Percentiles rank a stretch among this genome's conserved stretches.
Evolutionary conservation across 1,284 basidiomycete genomes (phyloP).

Genomic region (Sparassis latifolia): DNA sequence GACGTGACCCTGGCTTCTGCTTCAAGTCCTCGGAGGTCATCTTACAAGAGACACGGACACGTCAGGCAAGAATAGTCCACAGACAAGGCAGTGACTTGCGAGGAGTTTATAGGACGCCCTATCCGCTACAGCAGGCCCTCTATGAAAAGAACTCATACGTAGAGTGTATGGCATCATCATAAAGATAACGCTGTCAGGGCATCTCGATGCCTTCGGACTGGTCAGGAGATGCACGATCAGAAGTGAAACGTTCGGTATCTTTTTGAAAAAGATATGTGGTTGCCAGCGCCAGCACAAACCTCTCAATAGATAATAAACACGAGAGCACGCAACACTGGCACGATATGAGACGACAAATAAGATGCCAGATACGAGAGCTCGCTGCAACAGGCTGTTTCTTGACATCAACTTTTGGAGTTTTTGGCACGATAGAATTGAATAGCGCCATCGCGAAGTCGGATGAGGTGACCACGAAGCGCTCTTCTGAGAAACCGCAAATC

Average conservation of each 20-base stretch:
- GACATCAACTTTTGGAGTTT: neutral
- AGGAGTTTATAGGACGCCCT: neutral
- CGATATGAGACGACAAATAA: neutral
- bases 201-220: too few relatives aligned
- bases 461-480: constrained; percentile 12
- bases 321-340: constrained; percentile 14
- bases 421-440: neutral
- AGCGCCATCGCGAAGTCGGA: constrained; percentile 12
- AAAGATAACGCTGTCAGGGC: neutral
- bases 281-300: neutral
- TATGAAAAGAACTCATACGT: neutral
- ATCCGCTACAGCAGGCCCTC: neutral
- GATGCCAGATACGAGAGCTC: neutral
- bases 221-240: too few relatives aligned
- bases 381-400: neutral
- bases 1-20: neutral
- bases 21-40: neutral
- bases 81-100: neutral
- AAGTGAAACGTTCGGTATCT: too few relatives aligned
- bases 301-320: neutral
- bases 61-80: neutral
- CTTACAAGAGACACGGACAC: neutral
- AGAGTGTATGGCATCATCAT: neutral
- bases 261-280: neutral
- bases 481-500: too few relatives aligned